Conservation (phyloP, 352 stramenopile genomes). For the Elongisporangium anandrum region DNA sequence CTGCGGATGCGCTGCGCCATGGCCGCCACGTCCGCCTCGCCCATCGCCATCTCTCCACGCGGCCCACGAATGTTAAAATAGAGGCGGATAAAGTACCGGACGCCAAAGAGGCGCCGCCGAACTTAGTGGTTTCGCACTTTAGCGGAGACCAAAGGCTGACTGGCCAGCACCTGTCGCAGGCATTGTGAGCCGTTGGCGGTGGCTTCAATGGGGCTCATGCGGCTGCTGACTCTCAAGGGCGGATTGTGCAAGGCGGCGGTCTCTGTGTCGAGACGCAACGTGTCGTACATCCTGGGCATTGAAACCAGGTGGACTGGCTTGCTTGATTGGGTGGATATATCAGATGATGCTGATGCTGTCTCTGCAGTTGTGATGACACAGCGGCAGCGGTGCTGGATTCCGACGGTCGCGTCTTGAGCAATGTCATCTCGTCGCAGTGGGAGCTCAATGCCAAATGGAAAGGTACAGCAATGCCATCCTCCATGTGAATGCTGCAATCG, state of each 20-base stretch:
- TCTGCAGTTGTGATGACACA: conserved; percentile 92
- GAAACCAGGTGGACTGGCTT: conserved; percentile 89
- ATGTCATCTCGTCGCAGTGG: conserved; percentile 93
- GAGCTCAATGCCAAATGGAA: conserved; percentile 84
- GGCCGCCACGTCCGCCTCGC: conserved; percentile 43
- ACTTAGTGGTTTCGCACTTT: background rate
- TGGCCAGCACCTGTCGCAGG: background rate
- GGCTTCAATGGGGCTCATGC: conserved; percentile 2
- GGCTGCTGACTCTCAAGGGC: conserved; percentile 8
- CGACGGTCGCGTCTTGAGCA: conserved; percentile 90
- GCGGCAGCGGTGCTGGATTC: conserved; percentile 86
- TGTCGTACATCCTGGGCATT: conserved; percentile 90
- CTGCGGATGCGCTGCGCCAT: conserved; percentile 74
- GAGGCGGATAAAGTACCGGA: background rate
- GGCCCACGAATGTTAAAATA: background rate
- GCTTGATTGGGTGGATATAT: too few relatives aligned
- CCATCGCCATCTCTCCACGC: conserved; percentile 13
- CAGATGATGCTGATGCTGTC: background rate
- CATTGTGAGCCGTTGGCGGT: background rate
- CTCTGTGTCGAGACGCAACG: conserved; percentile 7
- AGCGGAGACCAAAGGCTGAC: background rate
- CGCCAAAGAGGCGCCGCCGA: background rate
- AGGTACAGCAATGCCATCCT: conserved; percentile 22
- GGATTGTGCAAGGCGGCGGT: background rate
- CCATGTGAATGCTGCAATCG: background rate